A percentile compares a stretch with the other conserved stretches of the same genome.
Conservation (phyloP, 1,139 yeast genomes). For the Schwanniomyces etchellsii region DNA sequence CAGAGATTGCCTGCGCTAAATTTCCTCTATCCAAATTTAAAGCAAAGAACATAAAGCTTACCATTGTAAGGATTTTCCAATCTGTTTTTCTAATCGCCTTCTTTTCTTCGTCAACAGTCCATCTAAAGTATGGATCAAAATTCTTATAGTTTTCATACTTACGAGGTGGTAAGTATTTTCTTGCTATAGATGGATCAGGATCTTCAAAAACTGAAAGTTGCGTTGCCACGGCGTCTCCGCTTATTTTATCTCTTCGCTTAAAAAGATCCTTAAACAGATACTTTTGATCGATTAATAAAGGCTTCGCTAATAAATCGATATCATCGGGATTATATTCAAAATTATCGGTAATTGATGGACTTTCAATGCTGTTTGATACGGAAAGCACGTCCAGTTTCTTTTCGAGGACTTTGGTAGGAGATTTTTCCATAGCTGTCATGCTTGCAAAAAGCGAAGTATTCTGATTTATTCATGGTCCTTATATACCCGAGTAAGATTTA, state of each 20-base stretch:
- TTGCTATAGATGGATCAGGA: constrained; percentile 15
- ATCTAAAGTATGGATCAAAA: constrained; percentile 27
- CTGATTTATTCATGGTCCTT: no score
- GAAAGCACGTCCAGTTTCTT: no score
- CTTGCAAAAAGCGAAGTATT: no score
- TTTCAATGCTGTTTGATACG: no score
- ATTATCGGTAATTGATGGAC: no score
- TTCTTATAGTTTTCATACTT: constrained; percentile 16
- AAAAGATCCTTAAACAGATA: neutral
- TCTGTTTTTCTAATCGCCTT: constrained; percentile 37
- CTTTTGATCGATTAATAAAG: neutral
- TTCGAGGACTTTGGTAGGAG: no score
- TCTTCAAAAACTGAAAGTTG: constrained; percentile 8
- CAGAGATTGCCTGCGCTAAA: constrained; percentile 45
- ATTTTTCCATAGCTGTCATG: no score
- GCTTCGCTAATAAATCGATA: neutral
- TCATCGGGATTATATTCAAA: constrained; percentile 1
- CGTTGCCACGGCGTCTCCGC: neutral
- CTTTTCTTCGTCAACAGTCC: constrained; percentile 41
- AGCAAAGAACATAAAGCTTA: constrained; percentile 46
- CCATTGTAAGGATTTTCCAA: constrained; percentile 38
- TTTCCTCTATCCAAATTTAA: constrained; percentile 49
- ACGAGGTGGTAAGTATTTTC: constrained; percentile 13
- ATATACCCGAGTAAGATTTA: no score
- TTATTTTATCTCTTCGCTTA: neutral